phyloP scores from a whole-genome alignment of 805 yeast genomes.

The Wickerhamiella galacta region DNA sequence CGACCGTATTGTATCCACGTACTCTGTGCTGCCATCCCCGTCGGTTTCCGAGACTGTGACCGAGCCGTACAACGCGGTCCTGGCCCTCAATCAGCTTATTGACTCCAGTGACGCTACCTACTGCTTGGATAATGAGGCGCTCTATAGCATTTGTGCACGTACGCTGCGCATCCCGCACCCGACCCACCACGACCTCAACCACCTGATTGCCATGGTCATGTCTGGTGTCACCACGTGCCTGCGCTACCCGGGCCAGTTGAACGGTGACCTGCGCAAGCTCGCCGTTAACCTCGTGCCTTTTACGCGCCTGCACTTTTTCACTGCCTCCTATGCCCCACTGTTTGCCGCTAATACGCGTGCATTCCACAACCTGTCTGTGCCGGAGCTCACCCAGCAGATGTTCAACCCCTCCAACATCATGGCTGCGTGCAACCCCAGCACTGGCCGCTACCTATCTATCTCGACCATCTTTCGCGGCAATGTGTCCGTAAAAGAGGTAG shows the following conservation, averaged over 20 bases:
- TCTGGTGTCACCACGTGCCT: constrained; percentile 88
- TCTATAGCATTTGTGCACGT: constrained; percentile 74
- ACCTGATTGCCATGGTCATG: constrained; percentile 79
- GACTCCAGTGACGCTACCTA: constrained; percentile 86
- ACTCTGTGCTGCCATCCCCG: constrained; percentile 85
- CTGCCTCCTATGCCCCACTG: constrained; percentile 89
- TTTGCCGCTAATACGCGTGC: constrained; percentile 66
- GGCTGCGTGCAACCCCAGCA: constrained; percentile 87
- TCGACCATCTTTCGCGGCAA: constrained; percentile 92
- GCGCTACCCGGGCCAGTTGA: constrained; percentile 90
- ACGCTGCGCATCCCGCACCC: constrained; percentile 74
- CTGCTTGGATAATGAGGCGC: constrained; percentile 89
- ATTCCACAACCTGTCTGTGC: constrained; percentile 71
- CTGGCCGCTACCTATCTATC: constrained; percentile 81
- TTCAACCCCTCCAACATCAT: constrained; percentile 86
- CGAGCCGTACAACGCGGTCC: constrained; percentile 87
- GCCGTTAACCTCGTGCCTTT: constrained; percentile 91
- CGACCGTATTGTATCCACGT: constrained; percentile 92
- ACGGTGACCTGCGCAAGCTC: constrained; percentile 79
- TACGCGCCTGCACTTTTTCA: constrained; percentile 89
- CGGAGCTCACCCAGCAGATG: constrained; percentile 86
- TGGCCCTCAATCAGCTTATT: constrained; percentile 79
- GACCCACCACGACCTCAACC: constrained; percentile 60
- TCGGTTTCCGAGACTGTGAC: constrained; percentile 85
- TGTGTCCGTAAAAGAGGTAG: constrained; percentile 83